A percentile compares a stretch with the other conserved stretches of the same genome.
These are phyloP conservation scores for Trichoderma brevicompactum DNA, from an alignment of 2,329 filamentous ascomycete species.

Conservation along the genomic window DNA sequence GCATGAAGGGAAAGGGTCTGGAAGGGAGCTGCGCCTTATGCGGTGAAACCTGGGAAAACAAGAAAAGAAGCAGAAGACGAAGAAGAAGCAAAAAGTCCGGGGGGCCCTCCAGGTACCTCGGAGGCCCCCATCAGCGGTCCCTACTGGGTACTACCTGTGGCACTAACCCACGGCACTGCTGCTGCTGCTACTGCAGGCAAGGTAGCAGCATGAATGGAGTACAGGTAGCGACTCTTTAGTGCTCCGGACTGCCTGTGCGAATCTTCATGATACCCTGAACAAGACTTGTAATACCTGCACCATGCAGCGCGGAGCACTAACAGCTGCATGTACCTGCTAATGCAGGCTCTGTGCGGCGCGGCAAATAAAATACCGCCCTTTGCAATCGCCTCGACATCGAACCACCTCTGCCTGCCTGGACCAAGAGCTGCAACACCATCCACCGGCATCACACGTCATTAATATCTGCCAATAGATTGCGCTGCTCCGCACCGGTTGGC, in stretches of 20 bases:
- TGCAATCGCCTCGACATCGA: not conserved
- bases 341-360: not conserved
- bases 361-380: not conserved
- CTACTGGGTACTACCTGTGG: no score
- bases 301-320: not conserved
- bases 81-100: no score
- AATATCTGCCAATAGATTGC: not conserved
- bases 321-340: not conserved
- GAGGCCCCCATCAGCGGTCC: no score
- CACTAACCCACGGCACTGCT: no score
- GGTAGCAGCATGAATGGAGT: no score
- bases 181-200: no score
- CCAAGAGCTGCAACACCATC: not conserved
- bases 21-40: not conserved
- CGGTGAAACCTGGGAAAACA: not conserved
- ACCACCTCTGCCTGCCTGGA: not conserved
- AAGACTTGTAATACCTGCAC: not conserved
- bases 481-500: not conserved
- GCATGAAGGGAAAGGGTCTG: not conserved
- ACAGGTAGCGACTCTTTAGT: no score
- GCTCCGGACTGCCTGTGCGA: no score
- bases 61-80: no score
- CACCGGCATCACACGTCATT: not conserved
- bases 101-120: no score
- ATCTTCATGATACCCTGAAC: no score